Conservation (phyloP, 352 stramenopile species). For the Pythium coloratum region DNA sequence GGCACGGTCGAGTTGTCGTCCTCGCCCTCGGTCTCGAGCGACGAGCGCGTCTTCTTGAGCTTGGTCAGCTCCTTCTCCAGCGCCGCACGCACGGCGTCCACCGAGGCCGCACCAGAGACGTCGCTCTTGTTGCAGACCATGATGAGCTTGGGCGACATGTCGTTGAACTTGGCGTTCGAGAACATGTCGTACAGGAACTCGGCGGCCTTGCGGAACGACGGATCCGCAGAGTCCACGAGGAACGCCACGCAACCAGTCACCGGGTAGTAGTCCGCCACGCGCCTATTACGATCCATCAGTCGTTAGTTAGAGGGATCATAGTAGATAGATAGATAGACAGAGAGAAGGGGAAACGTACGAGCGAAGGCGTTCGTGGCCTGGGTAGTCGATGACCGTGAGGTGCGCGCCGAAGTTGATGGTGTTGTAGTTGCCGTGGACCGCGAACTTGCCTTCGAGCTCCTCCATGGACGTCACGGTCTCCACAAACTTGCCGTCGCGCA, state of each 20-base stretch:
- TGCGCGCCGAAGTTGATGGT: conserved; percentile 66
- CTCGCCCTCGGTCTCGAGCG: conserved; percentile 79
- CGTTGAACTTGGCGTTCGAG: conserved; percentile 81
- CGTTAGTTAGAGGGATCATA: too few species aligned
- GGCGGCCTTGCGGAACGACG: conserved; percentile 74
- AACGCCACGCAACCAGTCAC: conserved; percentile 72
- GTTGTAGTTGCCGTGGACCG: conserved; percentile 68
- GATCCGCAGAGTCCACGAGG: conserved; percentile 68
- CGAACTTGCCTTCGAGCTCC: conserved; percentile 64
- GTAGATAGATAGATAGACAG: conserved; percentile 3
- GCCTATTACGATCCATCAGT: conserved; percentile 27
- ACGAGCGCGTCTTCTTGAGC: conserved; percentile 86
- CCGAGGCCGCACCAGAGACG: conserved; percentile 36
- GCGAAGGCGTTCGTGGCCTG: conserved; percentile 77
- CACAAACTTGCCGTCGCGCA: conserved; percentile 63
- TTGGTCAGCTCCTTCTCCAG: conserved; percentile 85
- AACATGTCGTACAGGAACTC: conserved; percentile 90
- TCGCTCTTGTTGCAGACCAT: conserved; percentile 89
- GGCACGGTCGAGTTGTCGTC: conserved; percentile 64
- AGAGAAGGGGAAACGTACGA: conserved; percentile 37
- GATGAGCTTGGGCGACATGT: conserved; percentile 64
- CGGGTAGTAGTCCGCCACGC: conserved; percentile 74
- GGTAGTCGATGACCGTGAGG: conserved; percentile 79
- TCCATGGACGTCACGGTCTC: conserved; percentile 89
- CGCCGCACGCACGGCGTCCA: conserved; percentile 51